Base-by-base conservation (phyloP, 305 asterid genomes). In the Salvia sclarea region DNA sequence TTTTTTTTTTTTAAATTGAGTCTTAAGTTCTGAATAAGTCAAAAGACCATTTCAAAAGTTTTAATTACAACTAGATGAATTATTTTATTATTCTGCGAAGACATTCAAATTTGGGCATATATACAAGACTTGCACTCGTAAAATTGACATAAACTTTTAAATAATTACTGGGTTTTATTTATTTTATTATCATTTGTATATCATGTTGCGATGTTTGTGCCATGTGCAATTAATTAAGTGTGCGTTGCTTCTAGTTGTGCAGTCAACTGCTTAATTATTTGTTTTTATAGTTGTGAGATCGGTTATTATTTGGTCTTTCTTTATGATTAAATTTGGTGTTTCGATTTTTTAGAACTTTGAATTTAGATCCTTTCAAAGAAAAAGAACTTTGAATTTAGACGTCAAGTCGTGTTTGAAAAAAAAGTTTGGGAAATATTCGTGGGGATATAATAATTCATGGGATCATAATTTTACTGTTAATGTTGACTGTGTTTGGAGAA, bases 31-130 rank as follows among this genome's bases (percentile, higher is more conserved):
- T 59, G 61, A 35, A 21, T 22, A 2, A 14, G 68, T 69, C 74
- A 59, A 18, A 37, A 0, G 64, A 59, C 49, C 18, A 16, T 45
- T 69, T 69, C 61, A 59, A 60, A 11, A 47, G 4, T 6, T 22
- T 69, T 49, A 59, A 33, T 14, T 33, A 13, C 12, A 41, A 16
- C 1, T 24, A 16, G 20, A 40, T 41, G 9, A 0, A 41, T 41
- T 14, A 3, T 10, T 10, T 21, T 28, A 10, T 6, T 14, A 18
- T 54, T 13, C 8, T 28, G 8, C 10, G 1, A 2, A 3, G 14
- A 30, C 44, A 69, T 69, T 45, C 31, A 47, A 38, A 8, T 59
- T 58, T 48, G 35, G 68, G 74, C 52, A 10, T n/a, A n/a, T n/a
- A n/a, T n/a, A n/a, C n/a, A 20, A 48, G 16, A 43, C 44, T 22